Percentiles rank a stretch among this genome's conserved stretches.
phyloP scores from a whole-genome alignment of 148 eudicot species.

The Heliamphora exappendiculata region DNA sequence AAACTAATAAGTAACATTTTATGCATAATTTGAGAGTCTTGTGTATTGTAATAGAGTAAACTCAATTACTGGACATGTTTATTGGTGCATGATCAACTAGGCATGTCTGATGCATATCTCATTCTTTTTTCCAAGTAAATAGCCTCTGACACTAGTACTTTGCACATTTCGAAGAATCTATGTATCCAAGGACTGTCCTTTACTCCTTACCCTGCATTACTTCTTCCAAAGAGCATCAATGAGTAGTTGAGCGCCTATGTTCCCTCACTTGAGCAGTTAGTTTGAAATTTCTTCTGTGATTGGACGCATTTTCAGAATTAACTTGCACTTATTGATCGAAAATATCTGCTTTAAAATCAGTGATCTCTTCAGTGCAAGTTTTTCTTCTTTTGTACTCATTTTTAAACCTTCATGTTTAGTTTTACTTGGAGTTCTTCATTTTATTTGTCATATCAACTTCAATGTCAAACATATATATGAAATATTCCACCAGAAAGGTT shows the following conservation, averaged over 20 bases:
- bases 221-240: background rate
- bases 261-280: background rate
- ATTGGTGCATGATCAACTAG: too few species aligned
- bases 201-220: background rate
- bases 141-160: too few species aligned
- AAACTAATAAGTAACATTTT: too few species aligned
- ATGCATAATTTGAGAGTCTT: too few species aligned
- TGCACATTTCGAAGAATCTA: too few species aligned
- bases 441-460: background rate
- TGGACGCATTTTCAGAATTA: background rate
- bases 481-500: background rate
- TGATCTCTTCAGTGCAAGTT: too few species aligned
- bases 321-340: background rate
- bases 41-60: too few species aligned
- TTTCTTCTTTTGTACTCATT: background rate
- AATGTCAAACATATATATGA: background rate
- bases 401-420: background rate
- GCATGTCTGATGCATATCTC: too few species aligned
- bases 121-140: too few species aligned
- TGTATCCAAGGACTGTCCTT: background rate
- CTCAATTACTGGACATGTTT: too few species aligned
- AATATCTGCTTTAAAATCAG: background rate
- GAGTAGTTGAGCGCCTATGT: background rate
- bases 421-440: conserved; percentile 1
- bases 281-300: background rate